Evolutionary conservation across 2,329 filamentous ascomycete species (phyloP), one percentile per base, ranked within the genome.

Genomic region (Xylariaceae sp.): DNA sequence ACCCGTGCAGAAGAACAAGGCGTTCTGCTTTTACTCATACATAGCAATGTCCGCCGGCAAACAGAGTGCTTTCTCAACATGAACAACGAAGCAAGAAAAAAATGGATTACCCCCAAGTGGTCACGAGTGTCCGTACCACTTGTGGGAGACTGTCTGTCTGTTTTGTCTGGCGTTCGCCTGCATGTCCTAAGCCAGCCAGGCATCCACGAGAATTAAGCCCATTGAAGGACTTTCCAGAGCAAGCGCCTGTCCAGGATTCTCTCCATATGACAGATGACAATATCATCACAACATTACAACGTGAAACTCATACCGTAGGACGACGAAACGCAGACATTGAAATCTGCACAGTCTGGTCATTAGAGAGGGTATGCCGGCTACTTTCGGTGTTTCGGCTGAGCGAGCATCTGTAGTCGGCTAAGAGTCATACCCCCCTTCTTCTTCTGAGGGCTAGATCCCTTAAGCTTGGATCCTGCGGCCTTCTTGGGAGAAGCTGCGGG

Each of bases 381-480:
- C 61, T 73, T 80, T 59, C 84, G 78, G 63, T 78, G 72, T 75
- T 87, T 87, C 1, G 84, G 84, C 50, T 78, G 77, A 51, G 85
- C 80, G 23, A 87, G 78, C 80, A 84, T 82, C 67, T 85, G 82
- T 57, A 87, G 75, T 61, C 85, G 78, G 69, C 81, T 85, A 60
- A 86, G 69, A 64, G 78, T 86, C 58, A 87, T 71, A 23, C 79
- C 75, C 4, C 56, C 66, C 60, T 73, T 77, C 75, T 83, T 85
- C 76, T 83, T 84, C 54, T 72, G 73, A 3, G 83, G 77, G 56
- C 76, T 83, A 2, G 75, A 71, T 23, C 74, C 74, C 9, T 64
- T 61, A 18, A 62, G 63, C 7, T 53, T 44, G 6, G 55, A 51
- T 50, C 51, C 45, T 57, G 57, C 45, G 18, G 62, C 55, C 67